Evolutionary conservation across 768 basidiomycete species (phyloP).

Genomic region (Plicaturopsis crispa): DNA sequence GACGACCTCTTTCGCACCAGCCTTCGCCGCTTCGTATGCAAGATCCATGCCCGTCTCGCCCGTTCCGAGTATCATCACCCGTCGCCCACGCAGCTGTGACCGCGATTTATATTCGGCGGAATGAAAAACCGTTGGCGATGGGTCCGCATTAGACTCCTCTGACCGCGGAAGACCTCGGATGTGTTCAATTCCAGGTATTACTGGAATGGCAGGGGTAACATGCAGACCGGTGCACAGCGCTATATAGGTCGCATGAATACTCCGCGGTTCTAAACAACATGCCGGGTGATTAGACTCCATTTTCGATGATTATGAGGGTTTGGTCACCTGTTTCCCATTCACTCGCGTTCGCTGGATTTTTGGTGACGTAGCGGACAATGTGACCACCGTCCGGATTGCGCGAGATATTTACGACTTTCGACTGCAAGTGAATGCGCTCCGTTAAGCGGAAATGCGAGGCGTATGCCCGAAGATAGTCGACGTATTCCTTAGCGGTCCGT

Average conservation of each 20-base stretch:
- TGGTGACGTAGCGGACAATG: slow-evolving; percentile 24
- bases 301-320: neutral
- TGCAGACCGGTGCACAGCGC: slow-evolving; percentile 51
- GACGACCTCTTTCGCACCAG: slow-evolving; percentile 41
- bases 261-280: slow-evolving; percentile 14
- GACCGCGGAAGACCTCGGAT: slow-evolving; percentile 13
- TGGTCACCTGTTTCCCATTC: slow-evolving; percentile 22
- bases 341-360: slow-evolving; percentile 11
- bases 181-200: slow-evolving; percentile 40
- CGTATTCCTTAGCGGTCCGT: too few species aligned
- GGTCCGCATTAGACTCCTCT: slow-evolving; percentile 11
- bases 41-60: slow-evolving; percentile 63
- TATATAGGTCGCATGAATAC: slow-evolving; percentile 31
- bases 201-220: slow-evolving; percentile 42
- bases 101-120: slow-evolving; percentile 44
- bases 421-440: slow-evolving; percentile 26
- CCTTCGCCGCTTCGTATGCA: slow-evolving; percentile 40
- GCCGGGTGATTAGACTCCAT: neutral
- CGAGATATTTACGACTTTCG: slow-evolving; percentile 31
- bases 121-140: slow-evolving; percentile 31
- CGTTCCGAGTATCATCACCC: slow-evolving; percentile 49
- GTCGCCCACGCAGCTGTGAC: slow-evolving; percentile 32
- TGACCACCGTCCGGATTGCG: slow-evolving; percentile 26
- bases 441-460: slow-evolving; percentile 32
- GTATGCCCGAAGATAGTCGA: slow-evolving; percentile 42